A percentile compares a stretch with the other conserved stretches of the same genome.
Conservation (phyloP, 306 rosid genomes). For the Crotalaria pallida region DNA sequence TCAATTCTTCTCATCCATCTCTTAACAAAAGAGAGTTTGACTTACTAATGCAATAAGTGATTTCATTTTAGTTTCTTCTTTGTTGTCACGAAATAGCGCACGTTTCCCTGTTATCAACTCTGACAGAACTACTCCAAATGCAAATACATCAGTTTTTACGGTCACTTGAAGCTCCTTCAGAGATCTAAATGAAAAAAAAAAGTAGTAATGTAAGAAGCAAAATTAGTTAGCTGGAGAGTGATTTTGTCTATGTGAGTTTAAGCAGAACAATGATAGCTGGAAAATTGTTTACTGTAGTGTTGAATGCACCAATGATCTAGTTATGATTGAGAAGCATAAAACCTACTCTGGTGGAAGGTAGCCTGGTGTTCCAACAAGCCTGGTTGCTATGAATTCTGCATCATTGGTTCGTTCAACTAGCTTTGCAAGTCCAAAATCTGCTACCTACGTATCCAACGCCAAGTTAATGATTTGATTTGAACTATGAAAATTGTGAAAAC, state of each 20-base stretch:
- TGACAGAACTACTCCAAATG: constrained; percentile 76
- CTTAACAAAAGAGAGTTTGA: background rate
- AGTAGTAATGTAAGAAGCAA: background rate
- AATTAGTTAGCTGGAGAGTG: background rate
- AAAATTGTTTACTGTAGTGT: background rate
- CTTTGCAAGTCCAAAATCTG: constrained; percentile 83
- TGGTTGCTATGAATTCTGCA: constrained; percentile 59
- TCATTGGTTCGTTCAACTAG: constrained; percentile 69
- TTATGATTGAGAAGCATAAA: background rate
- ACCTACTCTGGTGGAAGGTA: constrained; percentile 93
- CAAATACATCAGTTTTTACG: constrained; percentile 78
- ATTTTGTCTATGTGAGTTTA: background rate
- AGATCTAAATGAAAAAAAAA: constrained; percentile 37
- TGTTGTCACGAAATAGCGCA: constrained; percentile 58
- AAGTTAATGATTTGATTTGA: background rate
- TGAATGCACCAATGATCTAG: background rate
- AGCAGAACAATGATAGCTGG: background rate
- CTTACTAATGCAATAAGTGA: constrained; percentile 62
- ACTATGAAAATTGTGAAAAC: background rate
- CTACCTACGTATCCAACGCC: constrained; percentile 41
- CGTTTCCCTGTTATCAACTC: constrained; percentile 79
- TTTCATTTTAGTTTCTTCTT: constrained; percentile 48
- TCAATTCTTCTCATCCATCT: background rate
- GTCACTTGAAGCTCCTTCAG: constrained; percentile 86
- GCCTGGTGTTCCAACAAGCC: constrained; percentile 93